These are phyloP conservation scores for Candida glaebosa DNA, from an alignment of 805 yeast genomes.

Conservation along the genomic window DNA sequence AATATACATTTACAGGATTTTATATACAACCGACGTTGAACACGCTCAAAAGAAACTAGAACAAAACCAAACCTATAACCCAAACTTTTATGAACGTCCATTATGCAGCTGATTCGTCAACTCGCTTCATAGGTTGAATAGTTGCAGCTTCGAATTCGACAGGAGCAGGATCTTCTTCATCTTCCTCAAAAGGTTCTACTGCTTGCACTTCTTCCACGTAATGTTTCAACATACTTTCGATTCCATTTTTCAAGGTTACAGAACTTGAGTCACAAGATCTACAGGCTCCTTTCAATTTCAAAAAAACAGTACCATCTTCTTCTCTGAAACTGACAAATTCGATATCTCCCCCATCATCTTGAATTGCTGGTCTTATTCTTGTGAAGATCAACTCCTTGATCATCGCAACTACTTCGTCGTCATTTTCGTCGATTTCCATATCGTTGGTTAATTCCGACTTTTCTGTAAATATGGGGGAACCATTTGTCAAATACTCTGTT, in stretches of 20 bases:
- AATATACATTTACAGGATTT: conserved; percentile 1
- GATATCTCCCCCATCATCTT: conserved; percentile 98
- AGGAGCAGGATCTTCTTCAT: conserved; percentile 1
- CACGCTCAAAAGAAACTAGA: neutral
- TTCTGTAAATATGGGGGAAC: conserved; percentile 50
- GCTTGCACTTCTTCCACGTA: conserved; percentile 93
- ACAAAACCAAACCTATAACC: neutral
- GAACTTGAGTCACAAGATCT: conserved; percentile 88
- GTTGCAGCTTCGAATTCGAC: conserved; percentile 3
- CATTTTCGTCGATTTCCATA: conserved; percentile 44
- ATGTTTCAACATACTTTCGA: conserved; percentile 95
- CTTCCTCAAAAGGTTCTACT: conserved; percentile 50
- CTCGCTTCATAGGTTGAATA: conserved; percentile 3
- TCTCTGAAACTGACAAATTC: conserved; percentile 84
- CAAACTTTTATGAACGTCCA: neutral
- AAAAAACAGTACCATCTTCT: conserved; percentile 80
- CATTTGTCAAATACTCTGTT: conserved; percentile 54
- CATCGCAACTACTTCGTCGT: conserved; percentile 74
- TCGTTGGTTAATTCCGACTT: conserved; percentile 26
- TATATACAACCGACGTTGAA: no score
- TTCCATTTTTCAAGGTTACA: conserved; percentile 91
- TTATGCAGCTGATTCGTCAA: neutral
- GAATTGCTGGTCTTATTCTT: conserved; percentile 94
- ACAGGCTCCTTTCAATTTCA: conserved; percentile 94
- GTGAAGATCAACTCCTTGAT: conserved; percentile 91